A percentile compares a stretch with the other conserved stretches of the same genome.
Evolutionary conservation across 1,284 basidiomycete species (phyloP).

Genomic region (Ceratobasidium sp.): DNA sequence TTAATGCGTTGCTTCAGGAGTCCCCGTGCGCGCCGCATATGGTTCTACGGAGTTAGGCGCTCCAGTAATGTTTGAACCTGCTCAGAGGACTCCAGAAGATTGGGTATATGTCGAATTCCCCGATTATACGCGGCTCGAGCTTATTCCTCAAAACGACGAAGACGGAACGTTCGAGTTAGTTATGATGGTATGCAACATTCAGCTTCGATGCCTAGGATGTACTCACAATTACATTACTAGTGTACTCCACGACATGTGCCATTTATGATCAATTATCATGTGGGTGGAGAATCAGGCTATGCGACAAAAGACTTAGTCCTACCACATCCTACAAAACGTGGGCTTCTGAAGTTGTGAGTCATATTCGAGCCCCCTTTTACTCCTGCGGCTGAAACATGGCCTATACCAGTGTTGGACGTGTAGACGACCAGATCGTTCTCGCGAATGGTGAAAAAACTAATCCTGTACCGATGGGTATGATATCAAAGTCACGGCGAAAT

Average conservation of each 20-base stretch:
- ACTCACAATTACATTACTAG: background rate
- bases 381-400: background rate
- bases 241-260: slow-evolving; percentile 42
- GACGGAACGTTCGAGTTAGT: slow-evolving; percentile 36
- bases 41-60: slow-evolving; percentile 47
- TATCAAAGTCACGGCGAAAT: background rate
- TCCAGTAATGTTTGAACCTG: slow-evolving; percentile 36
- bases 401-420: slow-evolving; percentile 37
- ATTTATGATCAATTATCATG: slow-evolving; percentile 38
- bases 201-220: background rate
- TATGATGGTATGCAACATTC: slow-evolving; percentile 22
- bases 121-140: slow-evolving; percentile 17
- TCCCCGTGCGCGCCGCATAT: slow-evolving; percentile 39
- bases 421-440: slow-evolving; percentile 49
- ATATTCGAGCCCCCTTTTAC: background rate
- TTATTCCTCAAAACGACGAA: slow-evolving; percentile 41
- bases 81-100: slow-evolving; percentile 35
- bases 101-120: slow-evolving; percentile 43
- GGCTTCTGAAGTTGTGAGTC: slow-evolving; percentile 42
- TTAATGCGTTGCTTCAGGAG: slow-evolving; percentile 36
- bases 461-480: slow-evolving; percentile 41
- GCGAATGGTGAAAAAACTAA: slow-evolving; percentile 49
- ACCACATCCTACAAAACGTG: slow-evolving; percentile 46
- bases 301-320: slow-evolving; percentile 47
- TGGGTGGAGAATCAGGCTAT: slow-evolving; percentile 39